Percentiles rank a stretch among this genome's conserved stretches.
These are phyloP conservation scores for Acanthamoeba lenticulata DNA, from an alignment of 208 protist species.

Conservation along the genomic window DNA sequence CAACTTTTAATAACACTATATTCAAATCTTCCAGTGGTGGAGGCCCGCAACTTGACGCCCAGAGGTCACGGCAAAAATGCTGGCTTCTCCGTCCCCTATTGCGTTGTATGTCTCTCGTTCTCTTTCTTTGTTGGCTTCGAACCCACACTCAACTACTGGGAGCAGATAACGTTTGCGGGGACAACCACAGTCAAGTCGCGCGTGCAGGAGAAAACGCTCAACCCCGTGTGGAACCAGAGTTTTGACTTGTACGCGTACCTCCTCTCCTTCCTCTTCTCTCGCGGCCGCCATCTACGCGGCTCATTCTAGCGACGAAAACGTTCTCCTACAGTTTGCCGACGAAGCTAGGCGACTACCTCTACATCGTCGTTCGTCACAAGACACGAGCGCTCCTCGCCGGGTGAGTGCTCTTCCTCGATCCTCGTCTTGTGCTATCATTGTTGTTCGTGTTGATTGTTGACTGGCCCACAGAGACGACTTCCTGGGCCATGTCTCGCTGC, in stretches of 20 bases:
- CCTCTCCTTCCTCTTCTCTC: background rate
- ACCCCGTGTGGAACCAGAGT: constrained; percentile 47
- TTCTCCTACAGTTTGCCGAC: background rate
- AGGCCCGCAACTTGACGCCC: background rate
- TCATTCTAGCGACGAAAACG: background rate
- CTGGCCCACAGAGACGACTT: background rate
- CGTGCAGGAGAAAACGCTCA: background rate
- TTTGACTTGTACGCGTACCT: constrained; percentile 24
- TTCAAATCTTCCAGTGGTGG: background rate
- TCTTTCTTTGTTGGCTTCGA: background rate
- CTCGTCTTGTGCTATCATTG: background rate
- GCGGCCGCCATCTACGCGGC: background rate
- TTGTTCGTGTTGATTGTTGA: background rate
- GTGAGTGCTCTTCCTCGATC: background rate
- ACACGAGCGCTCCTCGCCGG: background rate
- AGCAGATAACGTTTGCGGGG: background rate
- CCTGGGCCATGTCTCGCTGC: constrained; percentile 9
- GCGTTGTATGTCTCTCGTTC: background rate
- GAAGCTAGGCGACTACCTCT: constrained; percentile 23
- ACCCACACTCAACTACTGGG: background rate
- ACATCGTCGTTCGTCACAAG: constrained; percentile 39
- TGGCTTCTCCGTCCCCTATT: background rate
- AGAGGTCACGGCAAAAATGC: constrained; percentile 5
- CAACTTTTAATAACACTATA: background rate
- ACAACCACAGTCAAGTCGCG: background rate